Evolutionary conservation across 2,329 filamentous ascomycete species (phyloP).

Genomic region (Purpureocillium lavendulum): DNA sequence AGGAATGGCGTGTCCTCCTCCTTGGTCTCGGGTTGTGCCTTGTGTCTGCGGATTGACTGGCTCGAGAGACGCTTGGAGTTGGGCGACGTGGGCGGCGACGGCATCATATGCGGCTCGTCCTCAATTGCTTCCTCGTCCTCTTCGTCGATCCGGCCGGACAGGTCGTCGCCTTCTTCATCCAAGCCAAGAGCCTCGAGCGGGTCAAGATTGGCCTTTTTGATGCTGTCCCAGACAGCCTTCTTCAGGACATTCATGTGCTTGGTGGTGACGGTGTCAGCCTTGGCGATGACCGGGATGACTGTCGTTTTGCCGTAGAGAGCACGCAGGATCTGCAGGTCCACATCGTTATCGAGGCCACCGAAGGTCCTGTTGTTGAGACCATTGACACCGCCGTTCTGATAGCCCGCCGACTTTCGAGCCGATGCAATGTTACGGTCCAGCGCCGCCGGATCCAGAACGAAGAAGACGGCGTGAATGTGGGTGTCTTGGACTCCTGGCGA

Average conservation of each 20-base stretch:
- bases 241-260: conserved; percentile 91
- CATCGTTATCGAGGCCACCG: conserved; percentile 73
- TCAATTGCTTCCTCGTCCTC: conserved; percentile 29
- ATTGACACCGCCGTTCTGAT: conserved; percentile 37
- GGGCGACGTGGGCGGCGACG: conserved; percentile 25
- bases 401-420: conserved; percentile 48
- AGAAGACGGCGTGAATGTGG: conserved; percentile 92
- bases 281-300: conserved; percentile 90
- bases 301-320: conserved; percentile 89
- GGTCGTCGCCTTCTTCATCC: conserved; percentile 63
- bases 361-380: conserved; percentile 32
- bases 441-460: conserved; percentile 79
- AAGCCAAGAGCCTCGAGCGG: conserved; percentile 80
- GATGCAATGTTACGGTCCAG: conserved; percentile 75
- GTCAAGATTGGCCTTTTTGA: conserved; percentile 80
- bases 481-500: conserved; percentile 91
- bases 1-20: conserved; percentile 59
- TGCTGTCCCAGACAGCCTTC: conserved; percentile 78
- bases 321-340: conserved; percentile 85
- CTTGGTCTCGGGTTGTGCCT: conserved; percentile 35
- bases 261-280: conserved; percentile 93
- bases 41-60: conserved; percentile 35
- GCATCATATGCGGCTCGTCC: conserved; percentile 17
- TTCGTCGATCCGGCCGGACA: conserved; percentile 48
- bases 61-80: conserved; percentile 37